Evolutionary conservation across 306 rosid genomes (phyloP), one percentile per base, ranked within the genome.

Genomic region (Benincasa hispida): DNA sequence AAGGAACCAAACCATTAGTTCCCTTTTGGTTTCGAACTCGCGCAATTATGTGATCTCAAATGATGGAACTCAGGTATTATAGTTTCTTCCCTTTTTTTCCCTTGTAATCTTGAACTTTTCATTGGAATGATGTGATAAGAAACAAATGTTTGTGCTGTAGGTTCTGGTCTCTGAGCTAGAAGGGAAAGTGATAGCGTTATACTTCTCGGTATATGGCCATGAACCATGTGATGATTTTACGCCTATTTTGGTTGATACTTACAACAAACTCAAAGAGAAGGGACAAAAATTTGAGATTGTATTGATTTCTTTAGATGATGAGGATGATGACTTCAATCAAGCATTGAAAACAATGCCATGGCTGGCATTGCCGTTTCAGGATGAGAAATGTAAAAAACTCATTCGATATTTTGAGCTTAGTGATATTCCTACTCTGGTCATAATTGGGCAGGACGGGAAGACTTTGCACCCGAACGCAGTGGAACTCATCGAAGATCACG

Each of bases 371-470:
- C 97, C 96, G 37, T 3, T 76, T 39, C 81, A 87, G 78, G 97
- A 92, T 81, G 84, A 87, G 81, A 59, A 5, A 25, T 72, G 77
- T 21, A 48, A 12, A 72, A 89, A 87, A 51, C 59, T 92, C 55
- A 57, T 28, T 79, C 76, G 79, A 21, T 86, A 87, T 82, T 87
- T 92, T 75, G 90, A 85, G 74, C 81, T 89, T 6, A 57, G 86
- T 56, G 61, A 82, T 77, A 83, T 89, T 18, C 97, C 96, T 11
- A 82, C 90, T 27, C 57, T 92, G 77, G 86, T 83, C 79, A 82
- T 92, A 70, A 78, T 92, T 78, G 97, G 96, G 65, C 78, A 88
- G 39, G 91, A 89, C 80, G 96, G 96, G 37, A 86, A 86, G 77
- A 89, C 96, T 41, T 66, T 87, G 74, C 81, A 83, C 42, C 37